Conservation (phyloP, 768 basidiomycete species). For the Tricholoma furcatifolium region DNA sequence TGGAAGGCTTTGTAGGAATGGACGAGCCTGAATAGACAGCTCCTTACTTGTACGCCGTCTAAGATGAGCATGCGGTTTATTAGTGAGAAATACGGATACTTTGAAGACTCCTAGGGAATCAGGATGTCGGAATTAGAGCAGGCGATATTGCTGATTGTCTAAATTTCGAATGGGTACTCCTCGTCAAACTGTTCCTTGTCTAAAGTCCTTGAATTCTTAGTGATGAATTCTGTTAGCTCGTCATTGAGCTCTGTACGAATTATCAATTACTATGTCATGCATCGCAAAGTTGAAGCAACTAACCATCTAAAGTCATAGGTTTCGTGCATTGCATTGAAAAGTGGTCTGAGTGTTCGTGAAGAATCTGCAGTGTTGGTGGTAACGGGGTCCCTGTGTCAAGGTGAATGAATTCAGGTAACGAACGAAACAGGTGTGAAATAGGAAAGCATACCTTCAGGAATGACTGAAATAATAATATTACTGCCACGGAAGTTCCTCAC, state of each 20-base stretch:
- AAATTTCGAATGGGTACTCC: constrained; percentile 2
- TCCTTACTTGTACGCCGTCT: background rate
- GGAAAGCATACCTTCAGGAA: constrained; percentile 2
- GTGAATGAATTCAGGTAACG: background rate
- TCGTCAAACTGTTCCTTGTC: constrained; percentile 13
- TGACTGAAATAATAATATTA: constrained; percentile 11
- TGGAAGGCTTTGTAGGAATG: constrained; percentile 42
- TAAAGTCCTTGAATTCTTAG: constrained; percentile 1
- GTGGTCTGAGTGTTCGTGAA: constrained; percentile 11
- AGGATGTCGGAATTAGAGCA: background rate
- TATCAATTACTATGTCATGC: background rate
- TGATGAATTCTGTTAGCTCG: constrained; percentile 5
- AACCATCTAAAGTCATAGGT: constrained; percentile 8
- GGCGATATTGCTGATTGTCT: no score
- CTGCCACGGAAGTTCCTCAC: constrained; percentile 11
- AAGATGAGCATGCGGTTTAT: background rate
- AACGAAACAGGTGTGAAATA: no score
- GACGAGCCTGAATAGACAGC: constrained; percentile 37
- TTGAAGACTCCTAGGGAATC: background rate
- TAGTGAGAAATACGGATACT: background rate
- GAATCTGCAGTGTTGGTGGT: constrained; percentile 4
- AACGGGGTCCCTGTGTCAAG: constrained; percentile 4
- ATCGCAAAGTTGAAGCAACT: background rate
- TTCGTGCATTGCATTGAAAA: constrained; percentile 11
- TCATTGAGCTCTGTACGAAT: constrained; percentile 6